Conservation (phyloP, 31 red algal genomes). For the Odonthalia washingtoniensis region DNA sequence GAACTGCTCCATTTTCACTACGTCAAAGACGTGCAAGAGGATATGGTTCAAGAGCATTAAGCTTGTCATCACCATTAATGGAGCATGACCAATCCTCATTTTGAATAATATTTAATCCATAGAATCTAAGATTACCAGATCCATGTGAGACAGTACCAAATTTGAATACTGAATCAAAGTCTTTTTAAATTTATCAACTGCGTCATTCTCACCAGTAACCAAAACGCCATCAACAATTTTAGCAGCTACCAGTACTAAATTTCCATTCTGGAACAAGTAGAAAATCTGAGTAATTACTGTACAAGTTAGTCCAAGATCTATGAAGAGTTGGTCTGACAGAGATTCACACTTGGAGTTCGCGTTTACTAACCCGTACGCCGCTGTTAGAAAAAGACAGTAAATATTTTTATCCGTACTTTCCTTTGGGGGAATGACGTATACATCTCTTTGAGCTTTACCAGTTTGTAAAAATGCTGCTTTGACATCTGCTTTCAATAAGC, state of each 20-base stretch:
- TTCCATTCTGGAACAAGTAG: background rate
- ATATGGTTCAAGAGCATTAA: no score
- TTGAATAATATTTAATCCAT: background rate
- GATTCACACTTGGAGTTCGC: background rate
- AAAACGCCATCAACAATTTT: slow-evolving; percentile 22
- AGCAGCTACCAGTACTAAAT: background rate
- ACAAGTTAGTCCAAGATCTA: no score
- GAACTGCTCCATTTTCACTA: no score
- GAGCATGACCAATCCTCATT: background rate
- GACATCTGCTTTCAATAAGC: slow-evolving; percentile 8
- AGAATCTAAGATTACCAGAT: background rate
- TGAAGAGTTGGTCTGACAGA: no score
- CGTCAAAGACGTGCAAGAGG: no score
- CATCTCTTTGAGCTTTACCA: slow-evolving; percentile 3
- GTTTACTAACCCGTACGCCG: no score
- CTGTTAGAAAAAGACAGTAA: slow-evolving; percentile 19
- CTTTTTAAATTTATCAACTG: background rate
- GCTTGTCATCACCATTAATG: background rate
- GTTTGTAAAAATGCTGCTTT: slow-evolving; percentile 49
- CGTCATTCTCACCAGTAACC: background rate
- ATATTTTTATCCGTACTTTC: background rate
- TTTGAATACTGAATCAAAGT: background rate
- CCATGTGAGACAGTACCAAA: slow-evolving; percentile 1
- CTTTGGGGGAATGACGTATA: slow-evolving; percentile 7
- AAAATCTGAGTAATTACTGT: no score